Base-by-base conservation (phyloP, 2,329 filamentous ascomycete genomes). In the Lachnellula arida region DNA sequence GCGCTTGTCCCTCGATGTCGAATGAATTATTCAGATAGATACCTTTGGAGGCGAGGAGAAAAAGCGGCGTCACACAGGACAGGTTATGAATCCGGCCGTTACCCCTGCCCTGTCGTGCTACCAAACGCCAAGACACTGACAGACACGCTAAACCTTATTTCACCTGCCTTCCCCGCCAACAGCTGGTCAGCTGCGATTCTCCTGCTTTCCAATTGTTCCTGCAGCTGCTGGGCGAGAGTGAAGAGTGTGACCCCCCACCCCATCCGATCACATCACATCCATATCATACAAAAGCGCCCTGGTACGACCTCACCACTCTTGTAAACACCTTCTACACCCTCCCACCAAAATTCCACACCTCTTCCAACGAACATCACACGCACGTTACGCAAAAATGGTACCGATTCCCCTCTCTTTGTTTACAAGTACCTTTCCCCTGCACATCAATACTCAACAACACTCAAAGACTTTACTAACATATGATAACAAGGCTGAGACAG, bases 401-500 rank as follows among this genome's bases (percentile, higher is more conserved):
- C 53, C 58, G n/a, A 53, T 49, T 49, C 17, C 39, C 35, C 43
- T n/a, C 40, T 28, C 28, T 57, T 59, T 64, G 57, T 64, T 64
- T 61, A 62, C 59, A 54, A 52, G 28, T 39, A 51, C 44, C 35
- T 44, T 51, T 23, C 46, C 22, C 37, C 32, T 28, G 3, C 19
- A 39, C 50, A 51, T 48, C 53, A 51, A 23, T 37, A 44, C 19
- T 8, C 35, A 6, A n/a, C 22, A 23, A 12, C n/a, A 17, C 17
- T 11, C 15, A 54, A 34, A 19, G 46, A 54, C 28, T 12, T 49
- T 56, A 53, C 60, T 65, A 53, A 63, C 55, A 15, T 37, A 32
- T 44, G 40, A n/a, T 23, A 49, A 49, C 22, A 65, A 88, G 84
- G 76, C 81, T 69, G 88, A 91, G 55, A 86, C 87, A 65, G 93